Evolutionary conservation across 805 yeast genomes (phyloP), one percentile per base, ranked within the genome.

Genomic region (Metschnikowia aberdeeniae): DNA sequence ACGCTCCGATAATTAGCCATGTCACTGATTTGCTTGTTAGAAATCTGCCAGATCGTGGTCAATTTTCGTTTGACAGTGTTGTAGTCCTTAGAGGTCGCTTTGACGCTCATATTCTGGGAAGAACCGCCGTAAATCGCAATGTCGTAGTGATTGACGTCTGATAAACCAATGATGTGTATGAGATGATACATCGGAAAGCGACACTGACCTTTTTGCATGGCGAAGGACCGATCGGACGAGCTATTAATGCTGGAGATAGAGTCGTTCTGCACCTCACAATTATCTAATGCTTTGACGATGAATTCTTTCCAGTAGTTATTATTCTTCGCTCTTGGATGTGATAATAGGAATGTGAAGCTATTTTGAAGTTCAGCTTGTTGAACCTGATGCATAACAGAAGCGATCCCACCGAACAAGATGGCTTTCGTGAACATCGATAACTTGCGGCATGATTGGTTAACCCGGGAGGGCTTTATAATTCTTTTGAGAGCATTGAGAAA

Each of bases 41-140:
- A 26, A 9, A 33, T 5, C 24, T 43, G 36, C 75, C 75, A 70
- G 42, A 70, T 63, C 12, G 54, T 56, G 43, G 47, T 53, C 24
- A 70, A 52, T 47, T 70, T 69, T 12, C 61, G 50, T 44, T 61
- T 70, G 5, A 68, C 73, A 19, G 61, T 53, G 17, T 52, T 44
- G 41, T 61, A 59, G 46, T 71, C 76, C 40, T 69, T 67, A 27
- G 51, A 41, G 1, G 70, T 66, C 1, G 68, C 72, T 26, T 53
- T 57, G 5, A 71, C 75, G 48, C 73, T 68, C 31, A 67, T 61
- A 55, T 89, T 76, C 66, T 84, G 79, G 1, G 93, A 93, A 6
- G 89, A 86, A 1, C 96, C 96, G 2, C 90, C 83, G 61, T 72
- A 83, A 5, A 86, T 82, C 43, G 85, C 85, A 46, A 86, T 79